A percentile compares a stretch with the other conserved stretches of the same genome.
These are phyloP conservation scores for Bidens hawaiensis DNA, from an alignment of 140 eudicot species.

Conservation along the genomic window DNA sequence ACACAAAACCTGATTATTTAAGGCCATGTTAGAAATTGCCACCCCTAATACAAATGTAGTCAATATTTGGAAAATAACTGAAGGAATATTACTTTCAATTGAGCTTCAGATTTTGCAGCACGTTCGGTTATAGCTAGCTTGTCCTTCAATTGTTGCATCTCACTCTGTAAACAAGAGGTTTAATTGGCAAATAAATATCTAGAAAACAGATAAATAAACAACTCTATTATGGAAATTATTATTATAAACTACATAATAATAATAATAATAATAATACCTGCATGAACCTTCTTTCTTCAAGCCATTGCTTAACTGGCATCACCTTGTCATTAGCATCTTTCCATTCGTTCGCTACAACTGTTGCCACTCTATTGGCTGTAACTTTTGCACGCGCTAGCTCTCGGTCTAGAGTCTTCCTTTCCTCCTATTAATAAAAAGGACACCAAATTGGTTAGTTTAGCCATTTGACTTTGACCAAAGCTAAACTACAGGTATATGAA, in stretches of 20 bases:
- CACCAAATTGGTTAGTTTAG: neutral
- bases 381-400: conserved; percentile 97
- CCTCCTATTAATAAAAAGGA: conserved; percentile 61
- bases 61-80: neutral
- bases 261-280: conserved; percentile 44
- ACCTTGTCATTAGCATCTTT: conserved; percentile 95
- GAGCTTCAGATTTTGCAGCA: conserved; percentile 90
- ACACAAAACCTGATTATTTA: no score
- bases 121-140: conserved; percentile 77
- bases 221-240: no score
- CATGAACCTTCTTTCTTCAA: conserved; percentile 86
- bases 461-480: neutral
- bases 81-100: conserved; percentile 52
- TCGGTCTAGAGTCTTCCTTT: conserved; percentile 80
- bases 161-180: conserved; percentile 54
- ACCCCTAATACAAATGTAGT: conserved; percentile 5
- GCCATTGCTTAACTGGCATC: conserved; percentile 99
- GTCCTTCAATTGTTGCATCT: conserved; percentile 89
- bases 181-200: conserved; percentile 31
- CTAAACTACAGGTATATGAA: neutral
- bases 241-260: no score
- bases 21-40: no score
- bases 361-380: conserved; percentile 92
- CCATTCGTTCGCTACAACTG: conserved; percentile 98
- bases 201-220: conserved; percentile 13